These are phyloP conservation scores for Spatholobus suberectus DNA, from an alignment of 306 rosid genomes.

Conservation along the genomic window DNA sequence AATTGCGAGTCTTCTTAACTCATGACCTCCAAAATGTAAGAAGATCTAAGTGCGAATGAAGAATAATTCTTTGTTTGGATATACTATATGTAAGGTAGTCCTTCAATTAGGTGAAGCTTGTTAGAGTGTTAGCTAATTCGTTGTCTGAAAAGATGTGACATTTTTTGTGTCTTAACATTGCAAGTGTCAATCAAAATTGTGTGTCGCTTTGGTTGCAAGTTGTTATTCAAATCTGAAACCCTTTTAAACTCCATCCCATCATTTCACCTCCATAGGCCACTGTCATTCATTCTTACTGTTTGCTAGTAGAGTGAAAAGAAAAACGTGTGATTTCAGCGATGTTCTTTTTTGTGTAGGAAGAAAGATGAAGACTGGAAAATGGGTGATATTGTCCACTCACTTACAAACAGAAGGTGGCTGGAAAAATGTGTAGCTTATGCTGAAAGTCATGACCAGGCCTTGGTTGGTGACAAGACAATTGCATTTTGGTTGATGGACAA, in stretches of 20 bases:
- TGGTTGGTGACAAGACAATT: conserved; percentile 98
- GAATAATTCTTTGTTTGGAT: conserved; percentile 3
- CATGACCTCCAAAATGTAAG: not conserved
- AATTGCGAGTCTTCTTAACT: conserved; percentile 10
- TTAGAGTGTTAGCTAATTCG: conserved; percentile 16
- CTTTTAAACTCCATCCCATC: not conserved
- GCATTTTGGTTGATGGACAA: conserved; percentile 99
- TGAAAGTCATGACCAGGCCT: conserved; percentile 99
- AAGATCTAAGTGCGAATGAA: not conserved
- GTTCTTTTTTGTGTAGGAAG: conserved; percentile 55
- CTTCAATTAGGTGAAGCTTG: not conserved
- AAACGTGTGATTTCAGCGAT: conserved; percentile 13
- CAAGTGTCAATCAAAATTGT: conserved; percentile 17
- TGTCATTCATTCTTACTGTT: conserved; percentile 26
- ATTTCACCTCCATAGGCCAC: conserved; percentile 11
- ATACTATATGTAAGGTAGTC: conserved; percentile 26
- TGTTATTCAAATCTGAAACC: conserved; percentile 21
- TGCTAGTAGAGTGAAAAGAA: conserved; percentile 18
- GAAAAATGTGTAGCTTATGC: conserved; percentile 96
- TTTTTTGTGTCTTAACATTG: conserved; percentile 25
- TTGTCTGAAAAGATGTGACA: conserved; percentile 4
- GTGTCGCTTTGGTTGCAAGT: not conserved
- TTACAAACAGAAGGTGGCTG: conserved; percentile 93
- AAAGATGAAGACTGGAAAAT: conserved; percentile 82
- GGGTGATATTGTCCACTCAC: conserved; percentile 83